Conservation (phyloP, 208 protist species). For the Angomonas ambiguus region DNA sequence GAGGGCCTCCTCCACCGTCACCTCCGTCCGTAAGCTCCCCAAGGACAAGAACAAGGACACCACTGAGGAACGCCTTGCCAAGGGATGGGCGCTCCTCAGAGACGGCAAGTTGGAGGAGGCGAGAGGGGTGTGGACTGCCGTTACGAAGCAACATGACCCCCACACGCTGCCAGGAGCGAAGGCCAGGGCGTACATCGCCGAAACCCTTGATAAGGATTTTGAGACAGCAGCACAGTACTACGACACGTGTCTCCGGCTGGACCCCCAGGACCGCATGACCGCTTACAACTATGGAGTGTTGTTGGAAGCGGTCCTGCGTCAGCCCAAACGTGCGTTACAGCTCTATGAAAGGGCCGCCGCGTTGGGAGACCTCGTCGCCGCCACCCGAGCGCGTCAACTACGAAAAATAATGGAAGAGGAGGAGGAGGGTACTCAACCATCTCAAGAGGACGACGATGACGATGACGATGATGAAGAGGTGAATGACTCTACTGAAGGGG, state of each 20-base stretch:
- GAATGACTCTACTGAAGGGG: background rate
- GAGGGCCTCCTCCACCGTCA: slow-evolving; percentile 1
- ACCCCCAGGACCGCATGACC: slow-evolving; percentile 71
- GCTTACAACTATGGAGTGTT: slow-evolving; percentile 81
- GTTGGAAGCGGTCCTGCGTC: slow-evolving; percentile 55
- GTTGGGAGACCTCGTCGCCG: slow-evolving; percentile 48
- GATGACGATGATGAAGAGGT: background rate
- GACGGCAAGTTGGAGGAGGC: slow-evolving; percentile 49
- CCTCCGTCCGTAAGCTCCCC: background rate
- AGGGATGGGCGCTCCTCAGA: slow-evolving; percentile 52
- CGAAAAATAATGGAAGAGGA: slow-evolving; percentile 16
- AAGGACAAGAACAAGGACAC: background rate
- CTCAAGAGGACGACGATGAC: background rate
- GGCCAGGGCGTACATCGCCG: slow-evolving; percentile 56
- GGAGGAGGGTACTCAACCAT: background rate
- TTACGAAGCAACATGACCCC: slow-evolving; percentile 24
- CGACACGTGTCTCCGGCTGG: slow-evolving; percentile 39
- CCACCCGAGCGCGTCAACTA: slow-evolving; percentile 46
- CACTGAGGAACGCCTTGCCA: slow-evolving; percentile 24
- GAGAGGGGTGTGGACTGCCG: slow-evolving; percentile 39
- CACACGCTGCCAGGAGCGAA: slow-evolving; percentile 47
- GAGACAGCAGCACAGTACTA: slow-evolving; percentile 50
- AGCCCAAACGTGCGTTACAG: slow-evolving; percentile 34
- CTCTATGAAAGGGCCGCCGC: slow-evolving; percentile 52
- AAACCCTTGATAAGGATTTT: slow-evolving; percentile 76